A percentile compares a stretch with the other conserved stretches of the same genome.
These are phyloP conservation scores for Tetramitus jugosus DNA, from an alignment of 208 protist genomes.

Conservation along the genomic window DNA sequence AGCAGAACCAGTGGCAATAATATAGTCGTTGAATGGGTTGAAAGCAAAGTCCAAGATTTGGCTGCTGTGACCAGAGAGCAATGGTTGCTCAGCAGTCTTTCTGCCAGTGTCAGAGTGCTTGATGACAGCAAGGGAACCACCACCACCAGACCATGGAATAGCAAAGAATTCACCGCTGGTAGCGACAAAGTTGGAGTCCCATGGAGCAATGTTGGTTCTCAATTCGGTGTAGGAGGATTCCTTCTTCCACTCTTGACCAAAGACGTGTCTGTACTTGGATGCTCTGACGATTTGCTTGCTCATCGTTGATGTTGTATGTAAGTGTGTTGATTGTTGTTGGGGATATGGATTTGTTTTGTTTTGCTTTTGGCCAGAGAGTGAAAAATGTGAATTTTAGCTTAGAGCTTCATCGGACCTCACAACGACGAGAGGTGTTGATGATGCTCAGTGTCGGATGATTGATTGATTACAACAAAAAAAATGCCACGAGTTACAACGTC, in stretches of 20 bases:
- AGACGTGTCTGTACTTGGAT: conserved; percentile 14
- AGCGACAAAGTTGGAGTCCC: conserved; percentile 47
- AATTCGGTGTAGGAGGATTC: background rate
- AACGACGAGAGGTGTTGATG: no score
- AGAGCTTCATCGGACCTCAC: no score
- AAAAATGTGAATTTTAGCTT: no score
- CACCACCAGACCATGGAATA: conserved; percentile 50
- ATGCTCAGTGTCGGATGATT: no score
- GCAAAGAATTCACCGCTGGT: conserved; percentile 58
- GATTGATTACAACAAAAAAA: no score
- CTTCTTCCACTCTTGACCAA: background rate
- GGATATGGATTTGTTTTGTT: no score
- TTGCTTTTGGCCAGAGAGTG: no score
- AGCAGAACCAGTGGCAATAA: conserved; percentile 60
- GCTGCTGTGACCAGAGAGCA: conserved; percentile 54
- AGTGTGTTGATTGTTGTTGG: no score
- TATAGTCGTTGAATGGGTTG: conserved; percentile 55
- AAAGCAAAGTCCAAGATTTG: conserved; percentile 60
- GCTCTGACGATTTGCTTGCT: no score
- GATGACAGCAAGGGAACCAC: conserved; percentile 44
- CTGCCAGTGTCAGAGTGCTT: conserved; percentile 42
- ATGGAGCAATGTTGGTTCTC: background rate
- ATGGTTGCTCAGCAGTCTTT: conserved; percentile 40
- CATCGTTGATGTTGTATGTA: no score
- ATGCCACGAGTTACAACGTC: no score